Evolutionary conservation across 371 early-diverging fungal species (phyloP).

Genomic region (Globomyces sp.): DNA sequence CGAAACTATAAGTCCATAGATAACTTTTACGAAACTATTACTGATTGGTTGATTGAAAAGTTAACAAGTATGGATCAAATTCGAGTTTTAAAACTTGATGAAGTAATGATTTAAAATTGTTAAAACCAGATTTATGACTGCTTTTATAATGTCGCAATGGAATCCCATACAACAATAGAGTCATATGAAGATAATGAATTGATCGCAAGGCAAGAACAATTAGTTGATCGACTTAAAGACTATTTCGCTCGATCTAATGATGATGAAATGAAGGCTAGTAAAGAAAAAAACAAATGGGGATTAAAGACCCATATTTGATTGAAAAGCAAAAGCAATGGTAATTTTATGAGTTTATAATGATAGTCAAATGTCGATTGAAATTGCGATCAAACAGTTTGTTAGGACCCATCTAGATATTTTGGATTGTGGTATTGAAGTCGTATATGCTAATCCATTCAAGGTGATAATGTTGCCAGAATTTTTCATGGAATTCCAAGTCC

Average conservation of each 20-base stretch:
- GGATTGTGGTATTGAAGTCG: constrained; percentile 29
- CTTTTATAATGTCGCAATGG: constrained; percentile 17
- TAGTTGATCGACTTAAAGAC: background rate
- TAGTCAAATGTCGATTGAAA: constrained; percentile 20
- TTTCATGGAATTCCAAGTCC: constrained; percentile 66
- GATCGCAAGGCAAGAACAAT: background rate
- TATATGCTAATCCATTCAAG: constrained; percentile 22
- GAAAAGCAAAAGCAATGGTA: constrained; percentile 23
- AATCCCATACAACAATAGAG: constrained; percentile 19
- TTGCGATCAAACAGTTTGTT: constrained; percentile 42
- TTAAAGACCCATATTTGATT: constrained; percentile 31
- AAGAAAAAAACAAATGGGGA: constrained; percentile 8
- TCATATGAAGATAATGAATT: constrained; percentile 1
- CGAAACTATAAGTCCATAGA: background rate
- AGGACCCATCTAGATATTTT: constrained; percentile 39
- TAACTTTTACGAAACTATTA: background rate
- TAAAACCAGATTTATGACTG: background rate
- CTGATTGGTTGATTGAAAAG: background rate
- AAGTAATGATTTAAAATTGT: background rate
- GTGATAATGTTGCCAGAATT: constrained; percentile 58
- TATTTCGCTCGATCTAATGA: constrained; percentile 12
- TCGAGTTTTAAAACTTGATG: constrained; percentile 6
- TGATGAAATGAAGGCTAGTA: background rate
- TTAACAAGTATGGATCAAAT: no score
- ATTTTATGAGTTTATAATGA: background rate